Evolutionary conservation across 768 basidiomycete genomes (phyloP).

Genomic region (Tulasnella sp.): DNA sequence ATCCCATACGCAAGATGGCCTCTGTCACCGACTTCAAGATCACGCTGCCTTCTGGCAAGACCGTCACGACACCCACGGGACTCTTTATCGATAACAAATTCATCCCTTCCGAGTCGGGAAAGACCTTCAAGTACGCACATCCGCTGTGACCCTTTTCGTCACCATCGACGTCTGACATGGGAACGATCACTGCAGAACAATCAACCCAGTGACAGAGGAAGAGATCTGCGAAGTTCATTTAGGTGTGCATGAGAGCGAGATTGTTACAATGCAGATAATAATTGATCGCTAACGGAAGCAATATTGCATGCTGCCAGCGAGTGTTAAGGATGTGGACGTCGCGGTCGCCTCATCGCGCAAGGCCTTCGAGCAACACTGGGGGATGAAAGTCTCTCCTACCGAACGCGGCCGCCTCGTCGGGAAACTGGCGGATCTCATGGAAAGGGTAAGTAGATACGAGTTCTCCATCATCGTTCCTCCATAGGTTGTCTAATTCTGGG

Average conservation of each 20-base stretch:
- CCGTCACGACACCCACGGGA: conserved; percentile 8
- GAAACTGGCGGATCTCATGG: conserved; percentile 84
- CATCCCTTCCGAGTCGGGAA: conserved; percentile 10
- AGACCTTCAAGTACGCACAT: conserved; percentile 12
- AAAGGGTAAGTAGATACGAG: conserved; percentile 35
- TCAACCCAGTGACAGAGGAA: conserved; percentile 77
- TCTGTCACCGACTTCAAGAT: background rate
- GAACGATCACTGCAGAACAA: conserved; percentile 35
- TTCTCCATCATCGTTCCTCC: background rate
- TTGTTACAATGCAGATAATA: background rate
- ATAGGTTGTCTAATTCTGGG: background rate
- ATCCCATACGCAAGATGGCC: background rate
- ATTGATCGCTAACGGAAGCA: background rate
- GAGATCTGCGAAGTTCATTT: conserved; percentile 46
- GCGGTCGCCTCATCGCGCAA: conserved; percentile 75
- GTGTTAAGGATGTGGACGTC: conserved; percentile 64
- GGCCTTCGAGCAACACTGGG: conserved; percentile 82
- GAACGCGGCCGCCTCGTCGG: conserved; percentile 72
- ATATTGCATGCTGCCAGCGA: conserved; percentile 38
- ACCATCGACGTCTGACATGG: background rate
- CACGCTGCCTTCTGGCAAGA: conserved; percentile 11
- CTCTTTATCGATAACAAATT: conserved; percentile 19
- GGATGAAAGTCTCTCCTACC: conserved; percentile 71
- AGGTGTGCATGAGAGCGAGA: conserved; percentile 4
- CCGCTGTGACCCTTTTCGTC: background rate